Evolutionary conservation across 2,329 filamentous ascomycete genomes (phyloP).

Genomic region (Aspergillus awamori): DNA sequence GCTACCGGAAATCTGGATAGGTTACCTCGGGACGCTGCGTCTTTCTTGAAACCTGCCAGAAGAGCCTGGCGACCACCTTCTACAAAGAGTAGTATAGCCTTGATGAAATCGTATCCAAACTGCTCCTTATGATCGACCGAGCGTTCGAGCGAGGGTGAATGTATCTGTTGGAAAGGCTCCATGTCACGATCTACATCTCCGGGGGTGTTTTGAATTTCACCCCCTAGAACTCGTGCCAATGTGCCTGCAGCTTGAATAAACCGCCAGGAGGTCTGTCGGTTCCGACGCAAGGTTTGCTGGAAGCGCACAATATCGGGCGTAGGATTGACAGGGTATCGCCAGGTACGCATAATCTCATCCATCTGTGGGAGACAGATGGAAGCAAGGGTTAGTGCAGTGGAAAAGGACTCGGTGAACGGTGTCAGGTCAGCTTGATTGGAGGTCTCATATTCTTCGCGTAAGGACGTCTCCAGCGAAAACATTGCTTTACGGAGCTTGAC

Average conservation of each 20-base stretch:
- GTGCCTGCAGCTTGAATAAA: conserved; percentile 66
- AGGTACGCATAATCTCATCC: conserved; percentile 57
- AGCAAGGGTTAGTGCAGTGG: conserved; percentile 47
- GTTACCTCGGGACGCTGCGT: conserved; percentile 43
- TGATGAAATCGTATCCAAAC: conserved; percentile 67
- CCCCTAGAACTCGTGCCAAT: conserved; percentile 59
- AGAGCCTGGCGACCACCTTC: conserved; percentile 60
- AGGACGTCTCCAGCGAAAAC: conserved; percentile 53
- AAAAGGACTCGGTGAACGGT: conserved; percentile 44
- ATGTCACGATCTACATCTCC: conserved; percentile 42
- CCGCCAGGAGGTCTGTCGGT: conserved; percentile 59
- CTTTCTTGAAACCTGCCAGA: conserved; percentile 59
- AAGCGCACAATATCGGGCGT: conserved; percentile 54
- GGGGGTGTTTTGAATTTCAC: conserved; percentile 51
- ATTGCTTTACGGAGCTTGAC: conserved; percentile 59
- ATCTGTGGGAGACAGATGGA: conserved; percentile 57
- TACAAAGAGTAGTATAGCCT: conserved; percentile 65
- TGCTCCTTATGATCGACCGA: conserved; percentile 47
- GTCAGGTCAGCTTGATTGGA: conserved; percentile 31
- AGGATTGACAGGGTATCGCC: conserved; percentile 64
- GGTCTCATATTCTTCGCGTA: conserved; percentile 35
- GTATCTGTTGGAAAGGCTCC: conserved; percentile 54
- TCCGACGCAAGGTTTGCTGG: conserved; percentile 59
- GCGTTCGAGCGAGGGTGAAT: conserved; percentile 49
- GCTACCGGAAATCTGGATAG: conserved; percentile 56